These are phyloP conservation scores for Oligophagozyma castellii DNA, from an alignment of 1,139 yeast genomes.

Conservation along the genomic window DNA sequence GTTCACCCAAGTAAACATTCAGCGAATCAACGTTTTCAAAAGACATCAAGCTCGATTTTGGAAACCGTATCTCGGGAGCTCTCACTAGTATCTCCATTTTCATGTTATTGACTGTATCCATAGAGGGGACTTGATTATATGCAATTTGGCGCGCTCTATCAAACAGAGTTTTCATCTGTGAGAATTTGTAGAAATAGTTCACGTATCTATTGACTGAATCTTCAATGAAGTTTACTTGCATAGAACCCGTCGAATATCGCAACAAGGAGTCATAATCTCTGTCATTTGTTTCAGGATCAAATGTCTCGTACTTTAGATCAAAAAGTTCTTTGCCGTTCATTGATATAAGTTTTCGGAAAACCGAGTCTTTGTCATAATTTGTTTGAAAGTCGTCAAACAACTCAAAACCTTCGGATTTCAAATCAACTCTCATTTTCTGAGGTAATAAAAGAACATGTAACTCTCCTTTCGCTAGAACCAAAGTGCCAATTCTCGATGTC, in stretches of 20 bases:
- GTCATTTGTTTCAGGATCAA: slow-evolving; percentile 37
- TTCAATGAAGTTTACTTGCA: slow-evolving; percentile 66
- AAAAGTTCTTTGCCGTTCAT: slow-evolving; percentile 79
- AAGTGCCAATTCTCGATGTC: slow-evolving; percentile 66
- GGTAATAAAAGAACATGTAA: slow-evolving; percentile 56
- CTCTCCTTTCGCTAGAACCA: slow-evolving; percentile 62
- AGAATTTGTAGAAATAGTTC: slow-evolving; percentile 59
- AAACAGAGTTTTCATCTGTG: slow-evolving; percentile 73
- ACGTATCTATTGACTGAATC: slow-evolving; percentile 60
- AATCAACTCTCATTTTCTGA: slow-evolving; percentile 59
- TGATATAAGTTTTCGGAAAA: slow-evolving; percentile 50
- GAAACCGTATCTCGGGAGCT: slow-evolving; percentile 78
- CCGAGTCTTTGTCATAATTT: slow-evolving; percentile 38
- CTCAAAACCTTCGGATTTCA: slow-evolving; percentile 71
- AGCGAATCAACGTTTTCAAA: slow-evolving; percentile 41
- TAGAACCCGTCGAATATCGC: slow-evolving; percentile 60
- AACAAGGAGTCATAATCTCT: slow-evolving; percentile 46
- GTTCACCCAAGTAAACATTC: slow-evolving; percentile 70
- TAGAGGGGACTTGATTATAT: slow-evolving; percentile 34
- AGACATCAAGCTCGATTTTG: slow-evolving; percentile 38
- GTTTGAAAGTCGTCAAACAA: slow-evolving; percentile 64
- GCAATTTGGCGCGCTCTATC: slow-evolving; percentile 87
- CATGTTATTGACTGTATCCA: slow-evolving; percentile 35
- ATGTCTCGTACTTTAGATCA: slow-evolving; percentile 73
- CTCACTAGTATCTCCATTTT: slow-evolving; percentile 57